Evolutionary conservation across 108 stramenopile species (phyloP).

Genomic region (Conticribra weissflogii): DNA sequence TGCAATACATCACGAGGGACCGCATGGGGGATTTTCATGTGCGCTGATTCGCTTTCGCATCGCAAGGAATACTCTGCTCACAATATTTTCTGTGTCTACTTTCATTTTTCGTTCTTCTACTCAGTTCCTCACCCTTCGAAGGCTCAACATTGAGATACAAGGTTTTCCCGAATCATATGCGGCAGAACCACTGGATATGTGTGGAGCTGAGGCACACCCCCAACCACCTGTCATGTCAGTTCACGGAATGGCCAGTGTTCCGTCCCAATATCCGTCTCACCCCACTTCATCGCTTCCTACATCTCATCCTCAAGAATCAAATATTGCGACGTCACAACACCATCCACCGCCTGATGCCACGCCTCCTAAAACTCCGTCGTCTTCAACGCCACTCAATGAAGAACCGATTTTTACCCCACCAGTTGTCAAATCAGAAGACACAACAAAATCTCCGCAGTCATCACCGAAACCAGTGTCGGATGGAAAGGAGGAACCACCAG

Average conservation of each 20-base stretch:
- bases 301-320: no score
- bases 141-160: slow-evolving; percentile 86
- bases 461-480: no score
- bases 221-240: slow-evolving; percentile 13
- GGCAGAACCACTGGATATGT: slow-evolving; percentile 61
- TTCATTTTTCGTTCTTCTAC: no score
- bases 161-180: slow-evolving; percentile 91
- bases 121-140: slow-evolving; percentile 84
- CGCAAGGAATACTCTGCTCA: no score
- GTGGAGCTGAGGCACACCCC: slow-evolving; percentile 42
- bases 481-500: no score
- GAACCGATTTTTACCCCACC: neutral
- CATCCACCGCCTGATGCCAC: neutral
- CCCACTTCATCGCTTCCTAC: neutral
- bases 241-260: neutral
- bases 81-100: no score
- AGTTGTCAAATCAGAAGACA: neutral
- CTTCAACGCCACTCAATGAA: neutral
- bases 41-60: no score
- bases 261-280: slow-evolving; percentile 6
- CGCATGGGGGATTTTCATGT: no score
- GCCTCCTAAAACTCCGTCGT: neutral
- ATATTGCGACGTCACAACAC: no score
- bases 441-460: neutral
- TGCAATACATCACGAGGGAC: no score